phyloP scores from a whole-genome alignment of 2,329 filamentous ascomycete species.

The Claviceps humidiphila region DNA sequence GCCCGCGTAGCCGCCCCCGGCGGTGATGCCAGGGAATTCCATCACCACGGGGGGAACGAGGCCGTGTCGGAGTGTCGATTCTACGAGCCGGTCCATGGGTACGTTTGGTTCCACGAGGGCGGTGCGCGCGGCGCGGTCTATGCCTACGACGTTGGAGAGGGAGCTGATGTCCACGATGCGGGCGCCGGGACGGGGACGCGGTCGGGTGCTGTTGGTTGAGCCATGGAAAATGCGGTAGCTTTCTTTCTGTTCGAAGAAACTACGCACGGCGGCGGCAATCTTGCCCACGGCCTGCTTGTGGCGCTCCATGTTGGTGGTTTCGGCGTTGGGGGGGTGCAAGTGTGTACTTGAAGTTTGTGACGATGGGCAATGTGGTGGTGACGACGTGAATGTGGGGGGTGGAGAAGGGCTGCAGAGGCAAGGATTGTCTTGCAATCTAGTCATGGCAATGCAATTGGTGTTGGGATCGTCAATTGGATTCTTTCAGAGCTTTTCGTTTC shows the following conservation, averaged over 20 bases:
- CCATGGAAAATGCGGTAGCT: conserved; percentile 68
- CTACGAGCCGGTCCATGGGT: conserved; percentile 58
- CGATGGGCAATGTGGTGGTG: no score
- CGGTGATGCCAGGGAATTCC: conserved; percentile 66
- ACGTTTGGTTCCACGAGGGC: conserved; percentile 66
- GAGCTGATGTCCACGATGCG: conserved; percentile 47
- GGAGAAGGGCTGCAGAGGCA: no score
- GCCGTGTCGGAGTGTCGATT: conserved; percentile 49
- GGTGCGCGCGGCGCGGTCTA: conserved; percentile 41
- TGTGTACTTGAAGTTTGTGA: no score
- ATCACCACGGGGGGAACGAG: conserved; percentile 60
- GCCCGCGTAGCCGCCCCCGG: conserved; percentile 57
- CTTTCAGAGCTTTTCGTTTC: no score
- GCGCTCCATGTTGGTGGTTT: conserved; percentile 28
- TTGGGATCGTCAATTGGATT: no score
- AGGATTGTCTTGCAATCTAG: no score
- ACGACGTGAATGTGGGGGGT: no score
- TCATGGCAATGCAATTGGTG: no score
- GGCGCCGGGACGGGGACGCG: conserved; percentile 21
- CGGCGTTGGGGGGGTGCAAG: no score
- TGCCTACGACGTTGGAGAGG: conserved; percentile 48
- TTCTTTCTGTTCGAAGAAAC: conserved; percentile 33
- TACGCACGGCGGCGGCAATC: conserved; percentile 33
- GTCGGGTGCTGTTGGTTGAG: conserved; percentile 61
- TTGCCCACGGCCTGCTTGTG: conserved; percentile 34